phyloP scores from a whole-genome alignment of 2,329 filamentous ascomycete species.

The Coccinonectria pachysandricola region DNA sequence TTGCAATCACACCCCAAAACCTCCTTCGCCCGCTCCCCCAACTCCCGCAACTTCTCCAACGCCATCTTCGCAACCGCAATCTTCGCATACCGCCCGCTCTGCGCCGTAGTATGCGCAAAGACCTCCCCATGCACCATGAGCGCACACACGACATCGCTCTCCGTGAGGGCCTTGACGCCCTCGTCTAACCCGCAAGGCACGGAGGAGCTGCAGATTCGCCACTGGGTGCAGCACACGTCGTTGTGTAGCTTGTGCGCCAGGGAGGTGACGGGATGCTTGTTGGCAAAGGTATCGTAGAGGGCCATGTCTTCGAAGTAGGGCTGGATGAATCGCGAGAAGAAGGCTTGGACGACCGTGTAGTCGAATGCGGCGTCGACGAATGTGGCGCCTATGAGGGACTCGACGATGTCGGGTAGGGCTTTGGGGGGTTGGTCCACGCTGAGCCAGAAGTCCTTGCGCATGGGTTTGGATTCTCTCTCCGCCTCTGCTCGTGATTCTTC shows the following conservation, averaged over 20 bases:
- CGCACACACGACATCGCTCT: slow-evolving; percentile 54
- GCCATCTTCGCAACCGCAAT: slow-evolving; percentile 52
- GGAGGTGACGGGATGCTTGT: slow-evolving; percentile 72
- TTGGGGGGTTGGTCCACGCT: slow-evolving; percentile 57
- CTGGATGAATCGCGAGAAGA: slow-evolving; percentile 66
- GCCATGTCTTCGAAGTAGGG: slow-evolving; percentile 79
- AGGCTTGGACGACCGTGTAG: slow-evolving; percentile 59
- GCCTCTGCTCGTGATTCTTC: slow-evolving; percentile 25
- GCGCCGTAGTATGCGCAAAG: slow-evolving; percentile 49
- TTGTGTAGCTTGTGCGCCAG: slow-evolving; percentile 54
- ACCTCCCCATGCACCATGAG: slow-evolving; percentile 67
- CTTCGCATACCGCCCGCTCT: slow-evolving; percentile 65
- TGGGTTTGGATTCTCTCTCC: slow-evolving; percentile 18
- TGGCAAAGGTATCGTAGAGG: slow-evolving; percentile 79
- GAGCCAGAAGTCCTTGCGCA: slow-evolving; percentile 57
- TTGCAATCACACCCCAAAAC: slow-evolving; percentile 56
- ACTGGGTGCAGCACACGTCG: slow-evolving; percentile 53
- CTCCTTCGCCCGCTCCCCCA: slow-evolving; percentile 47
- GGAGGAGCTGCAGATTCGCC: slow-evolving; percentile 42
- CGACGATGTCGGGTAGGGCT: slow-evolving; percentile 72
- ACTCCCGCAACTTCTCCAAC: slow-evolving; percentile 33
- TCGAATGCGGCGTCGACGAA: slow-evolving; percentile 84
- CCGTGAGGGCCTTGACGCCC: slow-evolving; percentile 26
- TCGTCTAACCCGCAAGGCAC: slow-evolving; percentile 31
- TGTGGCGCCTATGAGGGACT: slow-evolving; percentile 79